These are phyloP conservation scores for Salix arbutifolia DNA, from an alignment of 345 rosid species.

Conservation along the genomic window DNA sequence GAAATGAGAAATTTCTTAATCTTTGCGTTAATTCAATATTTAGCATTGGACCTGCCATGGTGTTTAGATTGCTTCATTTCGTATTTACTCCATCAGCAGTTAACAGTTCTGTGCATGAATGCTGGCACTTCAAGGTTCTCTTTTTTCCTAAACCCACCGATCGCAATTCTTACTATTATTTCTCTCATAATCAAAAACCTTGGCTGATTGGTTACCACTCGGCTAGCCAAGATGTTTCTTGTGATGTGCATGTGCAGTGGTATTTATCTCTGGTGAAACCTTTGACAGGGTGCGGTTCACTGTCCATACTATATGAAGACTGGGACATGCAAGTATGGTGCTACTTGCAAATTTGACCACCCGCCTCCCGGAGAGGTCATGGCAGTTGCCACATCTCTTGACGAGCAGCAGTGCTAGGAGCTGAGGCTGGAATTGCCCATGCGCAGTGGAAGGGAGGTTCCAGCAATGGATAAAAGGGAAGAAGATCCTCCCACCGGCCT, in stretches of 20 bases:
- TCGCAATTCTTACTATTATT: not conserved
- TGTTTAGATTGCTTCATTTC: not conserved
- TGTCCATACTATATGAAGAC: slow-evolving; percentile 97
- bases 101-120: not conserved
- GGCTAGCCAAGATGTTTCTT: not conserved
- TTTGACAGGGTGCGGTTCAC: slow-evolving; percentile 57
- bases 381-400: slow-evolving; percentile 33
- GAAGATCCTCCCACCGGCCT: not conserved
- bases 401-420: slow-evolving; percentile 23
- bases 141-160: not conserved
- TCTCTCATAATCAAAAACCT: not conserved
- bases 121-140: not conserved
- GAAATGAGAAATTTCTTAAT: not conserved
- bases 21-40: not conserved
- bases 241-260: not conserved
- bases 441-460: not conserved
- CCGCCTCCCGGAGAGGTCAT: slow-evolving; percentile 93
- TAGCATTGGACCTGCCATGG: no score
- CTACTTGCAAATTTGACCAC: slow-evolving; percentile 85
- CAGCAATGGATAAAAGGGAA: not conserved
- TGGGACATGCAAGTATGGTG: slow-evolving; percentile 81
- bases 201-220: not conserved
- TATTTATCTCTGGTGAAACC: slow-evolving; percentile 4
- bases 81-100: not conserved
- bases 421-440: not conserved